Base-by-base conservation (phyloP, 805 yeast species). In the Candida easanensis region DNA sequence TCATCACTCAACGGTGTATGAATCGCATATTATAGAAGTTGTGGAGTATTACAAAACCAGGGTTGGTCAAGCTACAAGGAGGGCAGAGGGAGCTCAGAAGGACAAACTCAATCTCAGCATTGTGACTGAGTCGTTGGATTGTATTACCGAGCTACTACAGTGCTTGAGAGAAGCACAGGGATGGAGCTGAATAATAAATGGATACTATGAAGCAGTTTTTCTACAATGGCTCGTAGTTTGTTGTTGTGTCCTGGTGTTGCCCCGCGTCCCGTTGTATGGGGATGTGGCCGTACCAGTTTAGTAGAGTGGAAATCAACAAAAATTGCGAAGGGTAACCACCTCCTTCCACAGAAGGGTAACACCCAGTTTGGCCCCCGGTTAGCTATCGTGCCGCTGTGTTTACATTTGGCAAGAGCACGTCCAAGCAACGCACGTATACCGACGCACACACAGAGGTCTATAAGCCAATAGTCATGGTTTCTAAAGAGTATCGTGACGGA, bases 11-110 rank as follows among this genome's bases (percentile, higher is more conserved):
- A 36, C 59, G 0, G 49, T 54, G 7, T 65, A 79, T 33, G 79
- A 76, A 44, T 64, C 64, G 21, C 66, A 72, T 53, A 43, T 77
- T 17, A 47, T 65, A 21, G 79, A 71, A 32, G 42, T 77, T 10
- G 55, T 81, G 41, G 76, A 73, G 42, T 65, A 74, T 18, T 68
- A 80, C 59, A 83, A 81, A 53, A 59, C 73, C 9, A 73, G 77
- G 47, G 60, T 61, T 15, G 51, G 60, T 39, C 58, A 56, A 18
- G 45, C 57, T 8, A 58, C 63, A 11, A 55, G 40, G 25, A 48
- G 49, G 18, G 37, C 48, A 4, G 58, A 55, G 28, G 55, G 50
- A 4, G 15, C 57, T 1, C 39, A 56, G 40, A 47, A 52, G 25
- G 47, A 44, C 33, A 54, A 46, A 7, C 64, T 64, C 50, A 70